Evolutionary conservation across 345 rosid genomes (phyloP).

Genomic region (Gossypium ekmanianum): DNA sequence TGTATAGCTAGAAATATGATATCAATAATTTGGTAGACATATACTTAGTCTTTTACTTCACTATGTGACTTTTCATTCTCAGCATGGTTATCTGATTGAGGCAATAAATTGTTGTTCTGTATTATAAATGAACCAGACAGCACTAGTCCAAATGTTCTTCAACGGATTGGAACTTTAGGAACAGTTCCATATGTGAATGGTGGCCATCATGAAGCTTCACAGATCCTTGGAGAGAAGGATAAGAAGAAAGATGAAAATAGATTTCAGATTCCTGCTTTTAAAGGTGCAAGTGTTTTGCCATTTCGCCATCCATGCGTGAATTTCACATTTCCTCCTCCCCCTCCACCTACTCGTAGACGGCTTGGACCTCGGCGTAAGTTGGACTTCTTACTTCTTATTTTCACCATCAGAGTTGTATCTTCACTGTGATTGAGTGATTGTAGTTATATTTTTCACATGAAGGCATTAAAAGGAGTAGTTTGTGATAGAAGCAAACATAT

Average conservation of each 20-base stretch:
- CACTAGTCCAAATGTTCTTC: conserved; percentile 33
- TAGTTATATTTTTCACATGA: neutral
- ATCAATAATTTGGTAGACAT: neutral
- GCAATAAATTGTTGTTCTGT: conserved; percentile 11
- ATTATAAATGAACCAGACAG: conserved; percentile 38
- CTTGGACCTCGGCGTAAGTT: conserved; percentile 73
- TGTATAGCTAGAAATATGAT: neutral
- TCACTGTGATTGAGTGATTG: neutral
- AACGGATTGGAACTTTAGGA: conserved; percentile 23
- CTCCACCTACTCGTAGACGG: conserved; percentile 59
- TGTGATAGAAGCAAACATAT: neutral
- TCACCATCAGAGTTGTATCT: neutral
- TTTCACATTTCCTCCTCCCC: conserved; percentile 82
- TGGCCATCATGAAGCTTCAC: conserved; percentile 22
- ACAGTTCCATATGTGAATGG: conserved; percentile 25
- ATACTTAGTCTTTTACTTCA: neutral
- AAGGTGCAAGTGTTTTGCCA: conserved; percentile 11
- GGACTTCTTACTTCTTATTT: conserved; percentile 14
- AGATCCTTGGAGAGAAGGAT: conserved; percentile 16
- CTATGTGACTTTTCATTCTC: neutral
- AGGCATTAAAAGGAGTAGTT: neutral
- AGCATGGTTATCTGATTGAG: conserved; percentile 2
- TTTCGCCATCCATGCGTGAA: conserved; percentile 56
- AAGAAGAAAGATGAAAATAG: conserved; percentile 20
- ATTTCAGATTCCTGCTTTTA: conserved; percentile 15